phyloP scores from a whole-genome alignment of 1,284 basidiomycete genomes.

The Schizophyllum amplum region DNA sequence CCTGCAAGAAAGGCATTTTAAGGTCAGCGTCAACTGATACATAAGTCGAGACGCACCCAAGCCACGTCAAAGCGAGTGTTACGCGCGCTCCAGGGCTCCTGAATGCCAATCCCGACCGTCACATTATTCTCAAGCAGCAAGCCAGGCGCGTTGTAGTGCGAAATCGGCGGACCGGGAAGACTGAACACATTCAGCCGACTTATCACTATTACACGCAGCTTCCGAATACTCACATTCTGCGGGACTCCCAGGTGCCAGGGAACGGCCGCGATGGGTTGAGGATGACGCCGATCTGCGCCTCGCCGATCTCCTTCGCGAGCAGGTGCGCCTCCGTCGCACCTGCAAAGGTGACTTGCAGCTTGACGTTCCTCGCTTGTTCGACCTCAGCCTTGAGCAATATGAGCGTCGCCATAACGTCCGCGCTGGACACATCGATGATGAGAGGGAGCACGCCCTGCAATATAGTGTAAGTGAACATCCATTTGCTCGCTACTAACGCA shows the following conservation, averaged over 20 bases:
- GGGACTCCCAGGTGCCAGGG: slow-evolving; percentile 7
- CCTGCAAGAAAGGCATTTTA: slow-evolving; percentile 16
- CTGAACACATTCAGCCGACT: slow-evolving; percentile 16
- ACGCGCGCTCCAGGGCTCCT: slow-evolving; percentile 56
- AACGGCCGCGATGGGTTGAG: slow-evolving; percentile 8
- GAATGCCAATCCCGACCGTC: slow-evolving; percentile 66
- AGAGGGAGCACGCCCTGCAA: slow-evolving; percentile 9
- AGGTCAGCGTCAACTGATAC: not conserved
- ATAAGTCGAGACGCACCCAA: slow-evolving; percentile 23
- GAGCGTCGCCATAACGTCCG: slow-evolving; percentile 11
- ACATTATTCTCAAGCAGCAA: slow-evolving; percentile 61
- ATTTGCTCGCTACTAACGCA: not conserved
- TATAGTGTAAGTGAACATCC: not conserved
- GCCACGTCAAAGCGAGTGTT: slow-evolving; percentile 68
- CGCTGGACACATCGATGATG: slow-evolving; percentile 8
- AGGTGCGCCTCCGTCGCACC: slow-evolving; percentile 11
- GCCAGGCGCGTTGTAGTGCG: slow-evolving; percentile 55
- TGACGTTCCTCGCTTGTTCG: not conserved
- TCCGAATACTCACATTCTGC: slow-evolving; percentile 3
- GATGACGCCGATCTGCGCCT: slow-evolving; percentile 8
- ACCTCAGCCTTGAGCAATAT: slow-evolving; percentile 8
- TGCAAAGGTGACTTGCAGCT: slow-evolving; percentile 7
- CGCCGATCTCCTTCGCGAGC: slow-evolving; percentile 10
- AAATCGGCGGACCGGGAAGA: slow-evolving; percentile 65
- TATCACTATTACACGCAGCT: not conserved